Percentiles rank a stretch among this genome's conserved stretches.
phyloP scores from a whole-genome alignment of 176 grass and related monocot genomes.

The Zoysia japonica region DNA sequence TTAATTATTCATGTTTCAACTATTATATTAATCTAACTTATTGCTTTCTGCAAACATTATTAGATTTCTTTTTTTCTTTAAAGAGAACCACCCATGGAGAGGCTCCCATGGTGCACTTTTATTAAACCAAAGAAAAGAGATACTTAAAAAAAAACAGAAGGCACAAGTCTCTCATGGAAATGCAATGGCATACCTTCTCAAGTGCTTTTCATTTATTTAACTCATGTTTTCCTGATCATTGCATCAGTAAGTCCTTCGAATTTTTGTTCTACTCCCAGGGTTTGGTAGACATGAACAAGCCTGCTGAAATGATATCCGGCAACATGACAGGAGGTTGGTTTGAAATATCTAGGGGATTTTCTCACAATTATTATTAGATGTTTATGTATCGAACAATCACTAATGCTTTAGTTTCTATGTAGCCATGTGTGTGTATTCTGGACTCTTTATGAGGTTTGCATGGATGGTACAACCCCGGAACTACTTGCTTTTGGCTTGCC shows the following conservation, averaged over 20 bases:
- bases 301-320: constrained; percentile 79
- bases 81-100: no score
- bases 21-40: not conserved
- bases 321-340: constrained; percentile 75
- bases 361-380: not conserved
- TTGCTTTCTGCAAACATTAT: not conserved
- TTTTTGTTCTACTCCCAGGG: constrained; percentile 27
- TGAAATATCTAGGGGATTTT: not conserved
- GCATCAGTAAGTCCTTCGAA: not conserved
- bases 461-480: constrained; percentile 93
- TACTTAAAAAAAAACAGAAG: no score
- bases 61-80: not conserved
- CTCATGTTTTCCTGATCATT: not conserved
- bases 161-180: not conserved
- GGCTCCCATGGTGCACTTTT: no score
- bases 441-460: constrained; percentile 86
- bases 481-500: constrained; percentile 82
- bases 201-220: not conserved
- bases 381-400: not conserved
- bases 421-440: constrained; percentile 92
- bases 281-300: constrained; percentile 62
- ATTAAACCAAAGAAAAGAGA: no score
- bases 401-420: constrained; percentile 31
- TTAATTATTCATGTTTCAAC: not conserved
- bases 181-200: not conserved